Evolutionary conservation across 345 rosid species (phyloP).

Genomic region (Turritis glabra): DNA sequence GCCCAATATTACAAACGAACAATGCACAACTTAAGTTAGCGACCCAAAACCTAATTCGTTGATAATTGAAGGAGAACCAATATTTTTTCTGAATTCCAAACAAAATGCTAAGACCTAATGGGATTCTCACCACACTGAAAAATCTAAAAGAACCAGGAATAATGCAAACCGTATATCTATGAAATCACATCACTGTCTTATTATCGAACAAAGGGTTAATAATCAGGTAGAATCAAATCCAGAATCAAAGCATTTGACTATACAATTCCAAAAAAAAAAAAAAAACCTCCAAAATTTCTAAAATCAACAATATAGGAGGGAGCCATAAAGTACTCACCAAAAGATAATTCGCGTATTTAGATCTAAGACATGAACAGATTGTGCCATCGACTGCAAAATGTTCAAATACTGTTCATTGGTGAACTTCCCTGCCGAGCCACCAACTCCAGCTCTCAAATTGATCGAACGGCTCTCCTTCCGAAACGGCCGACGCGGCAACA

Average conservation of each 20-base stretch:
- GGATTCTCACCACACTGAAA: too few relatives aligned
- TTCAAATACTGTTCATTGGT: slow-evolving; percentile 70
- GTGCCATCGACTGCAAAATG: slow-evolving; percentile 90
- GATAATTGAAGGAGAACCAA: neutral
- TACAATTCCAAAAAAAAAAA: neutral
- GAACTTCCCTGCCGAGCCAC: slow-evolving; percentile 51
- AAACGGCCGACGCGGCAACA: slow-evolving; percentile 63
- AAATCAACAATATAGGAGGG: neutral
- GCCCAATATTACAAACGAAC: neutral
- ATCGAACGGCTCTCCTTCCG: slow-evolving; percentile 62
- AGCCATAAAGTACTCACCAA: slow-evolving; percentile 53
- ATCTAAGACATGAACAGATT: slow-evolving; percentile 80
- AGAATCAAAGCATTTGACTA: neutral
- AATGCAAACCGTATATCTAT: neutral
- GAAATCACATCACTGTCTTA: neutral
- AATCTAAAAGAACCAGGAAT: neutral
- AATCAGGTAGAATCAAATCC: neutral
- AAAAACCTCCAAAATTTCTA: neutral
- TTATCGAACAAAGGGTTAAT: neutral
- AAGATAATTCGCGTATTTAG: slow-evolving; percentile 59
- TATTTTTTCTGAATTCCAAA: too few relatives aligned
- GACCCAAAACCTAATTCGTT: slow-evolving; percentile 1
- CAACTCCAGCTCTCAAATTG: slow-evolving; percentile 30
- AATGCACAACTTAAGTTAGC: neutral
- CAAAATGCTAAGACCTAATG: too few relatives aligned